Evolutionary conservation across 2,329 filamentous ascomycete species (phyloP), one percentile per base, ranked within the genome.

Genomic region (Colletotrichum musicola): DNA sequence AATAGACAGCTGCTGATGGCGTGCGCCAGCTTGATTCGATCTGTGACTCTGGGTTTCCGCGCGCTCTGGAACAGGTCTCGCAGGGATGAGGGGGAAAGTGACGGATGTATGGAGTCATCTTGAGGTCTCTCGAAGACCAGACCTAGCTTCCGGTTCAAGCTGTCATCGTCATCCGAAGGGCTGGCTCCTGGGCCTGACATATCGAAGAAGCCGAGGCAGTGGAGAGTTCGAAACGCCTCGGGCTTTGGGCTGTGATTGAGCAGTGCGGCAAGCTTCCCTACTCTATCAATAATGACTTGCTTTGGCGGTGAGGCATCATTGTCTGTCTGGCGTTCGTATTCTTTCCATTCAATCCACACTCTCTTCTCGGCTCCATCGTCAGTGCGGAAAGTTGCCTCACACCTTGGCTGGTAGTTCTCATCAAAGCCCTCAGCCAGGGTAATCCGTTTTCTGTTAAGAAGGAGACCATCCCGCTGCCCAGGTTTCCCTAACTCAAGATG

Each of bases 271-370:
- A 86, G 77, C 69, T 83, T 84, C n/a, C 78, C 76, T 2, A 85
- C 81, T 22, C 83, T 75, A 38, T 84, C 80, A 22, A 83, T 72
- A 50, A 84, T 83, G 16, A 82, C 77, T 3, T 76, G 72, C 63
- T 82, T 83, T 14, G 82, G 80, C 5, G 83, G 78, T 3, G 78
- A 79, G 6, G 75, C 77, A 4, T 78, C 75, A 7, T 74, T 71
- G 27, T 77, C 73, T 1, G 75, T 78, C n/a, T 80, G 77, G 4
- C 67, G 71, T 46, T 81, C 80, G 67, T 85, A 85, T 63, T 84
- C 81, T 72, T 85, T 86, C 84, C 83, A 85, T 70, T 86, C 84
- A 7, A 86, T 78, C 84, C 83, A 85, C 0, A 85, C 81, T 59
- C 40, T 57, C 38, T 76, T 79, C 59, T 79, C 81, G 55, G 68